phyloP scores from a whole-genome alignment of 768 basidiomycete genomes.

The Coprinopsis sp. region DNA sequence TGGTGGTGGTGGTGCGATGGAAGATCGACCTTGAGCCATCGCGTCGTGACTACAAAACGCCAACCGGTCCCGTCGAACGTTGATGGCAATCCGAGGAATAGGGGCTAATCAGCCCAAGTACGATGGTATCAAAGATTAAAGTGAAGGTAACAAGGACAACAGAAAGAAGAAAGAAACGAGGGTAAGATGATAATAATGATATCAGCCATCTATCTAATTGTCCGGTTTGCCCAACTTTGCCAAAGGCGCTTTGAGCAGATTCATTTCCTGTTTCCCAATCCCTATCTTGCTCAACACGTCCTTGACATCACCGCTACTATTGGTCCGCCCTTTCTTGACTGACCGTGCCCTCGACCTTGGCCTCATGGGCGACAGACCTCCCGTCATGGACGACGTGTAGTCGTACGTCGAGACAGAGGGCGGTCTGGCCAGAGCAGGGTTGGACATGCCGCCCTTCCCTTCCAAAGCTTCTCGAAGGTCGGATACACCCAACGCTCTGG shows the following conservation, averaged over 20 bases:
- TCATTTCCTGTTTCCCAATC: slow-evolving; percentile 67
- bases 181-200: no score
- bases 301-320: slow-evolving; percentile 57
- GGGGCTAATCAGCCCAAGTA: no score
- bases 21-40: no score
- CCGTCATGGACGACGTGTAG: slow-evolving; percentile 50
- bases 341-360: slow-evolving; percentile 36
- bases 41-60: no score
- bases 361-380: slow-evolving; percentile 45
- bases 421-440: slow-evolving; percentile 60
- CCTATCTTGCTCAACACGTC: slow-evolving; percentile 82
- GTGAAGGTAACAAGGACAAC: no score
- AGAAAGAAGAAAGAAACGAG: no score
- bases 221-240: slow-evolving; percentile 34
- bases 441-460: slow-evolving; percentile 80
- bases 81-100: no score
- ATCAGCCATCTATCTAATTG: slow-evolving; percentile 3
- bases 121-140: background rate
- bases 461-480: slow-evolving; percentile 88
- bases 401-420: slow-evolving; percentile 78
- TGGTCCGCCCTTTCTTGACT: slow-evolving; percentile 39
- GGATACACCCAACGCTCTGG: slow-evolving; percentile 77
- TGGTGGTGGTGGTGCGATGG: no score
- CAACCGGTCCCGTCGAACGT: no score
- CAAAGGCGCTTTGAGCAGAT: slow-evolving; percentile 69